A percentile compares a stretch with the other conserved stretches of the same genome.
phyloP scores from a whole-genome alignment of 257 asterid species.

The Ligustrum vulgare region DNA sequence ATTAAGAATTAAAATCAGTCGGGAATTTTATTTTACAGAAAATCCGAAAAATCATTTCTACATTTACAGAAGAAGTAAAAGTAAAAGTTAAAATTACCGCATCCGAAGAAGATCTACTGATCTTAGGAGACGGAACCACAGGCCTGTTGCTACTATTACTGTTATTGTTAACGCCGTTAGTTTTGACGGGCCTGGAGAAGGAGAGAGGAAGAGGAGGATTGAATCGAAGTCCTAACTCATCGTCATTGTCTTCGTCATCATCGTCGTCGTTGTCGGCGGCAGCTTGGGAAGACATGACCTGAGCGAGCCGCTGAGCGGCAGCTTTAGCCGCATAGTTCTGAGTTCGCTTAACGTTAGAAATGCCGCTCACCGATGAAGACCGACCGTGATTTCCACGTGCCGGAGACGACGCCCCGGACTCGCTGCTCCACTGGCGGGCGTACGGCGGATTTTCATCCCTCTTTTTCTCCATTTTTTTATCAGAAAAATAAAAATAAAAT shows the following conservation, averaged over 20 bases:
- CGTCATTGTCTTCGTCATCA: slow-evolving; percentile 43
- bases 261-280: slow-evolving; percentile 54
- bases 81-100: slow-evolving; percentile 46
- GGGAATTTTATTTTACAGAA: neutral
- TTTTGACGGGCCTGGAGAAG: slow-evolving; percentile 51
- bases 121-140: slow-evolving; percentile 46
- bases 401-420: slow-evolving; percentile 56
- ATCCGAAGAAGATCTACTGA: slow-evolving; percentile 88
- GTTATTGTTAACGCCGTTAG: slow-evolving; percentile 33
- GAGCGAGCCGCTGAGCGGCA: slow-evolving; percentile 98
- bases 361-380: slow-evolving; percentile 73
- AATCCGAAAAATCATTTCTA: slow-evolving; percentile 15
- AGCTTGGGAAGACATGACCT: slow-evolving; percentile 96
- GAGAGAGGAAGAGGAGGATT: slow-evolving; percentile 72
- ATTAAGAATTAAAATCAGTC: neutral
- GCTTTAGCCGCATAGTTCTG: slow-evolving; percentile 98
- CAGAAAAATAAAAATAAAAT: slow-evolving; percentile 12
- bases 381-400: slow-evolving; percentile 54
- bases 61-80: slow-evolving; percentile 2
- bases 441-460: slow-evolving; percentile 28
- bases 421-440: slow-evolving; percentile 77
- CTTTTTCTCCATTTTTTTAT: slow-evolving; percentile 44
- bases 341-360: slow-evolving; percentile 88
- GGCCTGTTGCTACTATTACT: slow-evolving; percentile 39
- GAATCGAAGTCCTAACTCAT: slow-evolving; percentile 67